Evolutionary conservation across 2,329 filamentous ascomycete genomes (phyloP), one percentile per base, ranked within the genome.

Genomic region (Verticillium isaacii): DNA sequence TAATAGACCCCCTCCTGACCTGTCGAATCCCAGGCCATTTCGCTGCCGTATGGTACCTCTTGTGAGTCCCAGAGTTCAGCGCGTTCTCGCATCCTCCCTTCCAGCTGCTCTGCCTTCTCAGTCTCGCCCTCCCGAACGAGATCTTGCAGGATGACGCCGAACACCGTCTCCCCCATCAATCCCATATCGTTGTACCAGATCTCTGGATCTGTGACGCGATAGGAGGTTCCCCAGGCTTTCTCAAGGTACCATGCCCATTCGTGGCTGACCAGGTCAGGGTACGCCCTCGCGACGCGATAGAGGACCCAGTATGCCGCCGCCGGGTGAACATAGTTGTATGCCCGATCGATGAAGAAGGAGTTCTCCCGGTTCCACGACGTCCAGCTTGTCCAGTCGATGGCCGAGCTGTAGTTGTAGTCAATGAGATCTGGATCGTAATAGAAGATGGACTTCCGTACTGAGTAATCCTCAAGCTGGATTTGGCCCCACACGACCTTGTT

Each of bases 21-120:
- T 0, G 85, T 87, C 0, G 81, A 85, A 62, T 88, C 85, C 85
- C 85, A 88, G 0, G 84, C 80, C 82, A 85, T 84, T 68, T 87
- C 85, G 58, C 82, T 85, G 0, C 84, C 85, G 63, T 80, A 88
- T 0, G 85, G 85, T 5, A 83, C 80, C 8, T 76, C 75, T 59
- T 81, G 71, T 0, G 72, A 72, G n/a, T 81, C 70, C 85, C 85
- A 88, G 1, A 72, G 67, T 3, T 75, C 64, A 1, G 83, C 82
- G 1, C 85, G 77, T 3, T 69, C 70, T 15, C 74, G 75, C 84
- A 87, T 86, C 0, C 73, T 71, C 0, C 68, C 66, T 56, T 79
- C 77, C 2, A 86, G 65, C 0, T 70, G 70, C 2, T 68, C 67
- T 0, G 77, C 80, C 60, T 82, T 70, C 0, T 68, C 64, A 0